These are phyloP conservation scores for Syzygium syzygioides DNA, from an alignment of 441 rosid genomes.

Conservation along the genomic window DNA sequence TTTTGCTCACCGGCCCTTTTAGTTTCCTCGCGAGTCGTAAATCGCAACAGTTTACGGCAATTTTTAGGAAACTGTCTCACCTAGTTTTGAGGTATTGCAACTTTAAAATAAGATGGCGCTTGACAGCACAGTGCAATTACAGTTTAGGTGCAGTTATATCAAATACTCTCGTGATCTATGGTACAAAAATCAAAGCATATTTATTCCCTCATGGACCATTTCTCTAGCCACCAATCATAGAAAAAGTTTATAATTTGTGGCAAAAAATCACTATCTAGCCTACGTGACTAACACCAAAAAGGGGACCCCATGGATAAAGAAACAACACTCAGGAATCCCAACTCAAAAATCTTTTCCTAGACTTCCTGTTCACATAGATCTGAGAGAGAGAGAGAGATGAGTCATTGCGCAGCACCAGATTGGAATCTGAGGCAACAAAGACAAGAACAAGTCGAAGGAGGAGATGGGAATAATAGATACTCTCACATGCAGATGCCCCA, in stretches of 20 bases:
- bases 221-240: not conserved
- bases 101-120: not conserved
- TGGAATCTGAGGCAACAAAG: slow-evolving; percentile 24
- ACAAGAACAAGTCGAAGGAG: slow-evolving; percentile 20
- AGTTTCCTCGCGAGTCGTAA: accelerated
- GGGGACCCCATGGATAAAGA: slow-evolving; percentile 13
- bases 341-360: not conserved
- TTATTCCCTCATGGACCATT: not conserved
- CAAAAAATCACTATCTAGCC: slow-evolving; percentile 13
- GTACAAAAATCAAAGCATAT: not conserved
- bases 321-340: not conserved
- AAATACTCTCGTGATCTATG: not conserved
- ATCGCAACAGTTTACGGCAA: accelerated
- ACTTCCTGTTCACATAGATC: not conserved
- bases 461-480: slow-evolving; percentile 11
- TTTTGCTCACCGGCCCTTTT: accelerated
- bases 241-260: not conserved
- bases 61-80: not conserved
- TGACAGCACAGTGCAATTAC: not conserved
- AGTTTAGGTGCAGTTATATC: not conserved
- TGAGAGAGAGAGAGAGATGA: slow-evolving; percentile 4
- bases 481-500: slow-evolving; percentile 13
- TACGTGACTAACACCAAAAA: not conserved
- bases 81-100: not conserved
- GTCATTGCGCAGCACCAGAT: slow-evolving; percentile 27